These are phyloP conservation scores for Populus davidiana DNA, from an alignment of 345 rosid genomes.

Conservation along the genomic window DNA sequence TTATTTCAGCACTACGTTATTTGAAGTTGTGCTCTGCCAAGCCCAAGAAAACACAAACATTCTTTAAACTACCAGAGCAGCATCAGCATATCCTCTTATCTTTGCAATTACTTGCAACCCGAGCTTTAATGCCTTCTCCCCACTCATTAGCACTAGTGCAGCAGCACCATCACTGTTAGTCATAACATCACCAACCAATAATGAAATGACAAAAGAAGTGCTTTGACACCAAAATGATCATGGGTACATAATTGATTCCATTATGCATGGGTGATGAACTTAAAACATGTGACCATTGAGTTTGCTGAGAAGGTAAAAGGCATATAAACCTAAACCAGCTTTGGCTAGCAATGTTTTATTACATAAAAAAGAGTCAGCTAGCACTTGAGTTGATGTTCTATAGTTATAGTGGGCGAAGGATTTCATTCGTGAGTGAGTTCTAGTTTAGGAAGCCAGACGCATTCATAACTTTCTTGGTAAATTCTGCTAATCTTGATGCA, in stretches of 20 bases:
- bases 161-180: constrained; percentile 29
- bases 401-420: too few species aligned
- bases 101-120: constrained; percentile 30
- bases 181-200: background rate
- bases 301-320: too few species aligned
- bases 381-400: too few species aligned
- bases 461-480: background rate
- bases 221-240: background rate
- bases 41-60: background rate
- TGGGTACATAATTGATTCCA: background rate
- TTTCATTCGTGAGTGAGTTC: too few species aligned
- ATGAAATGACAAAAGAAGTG: background rate
- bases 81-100: constrained; percentile 31
- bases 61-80: constrained; percentile 23
- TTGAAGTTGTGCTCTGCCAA: background rate
- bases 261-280: background rate
- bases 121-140: constrained; percentile 20
- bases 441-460: background rate
- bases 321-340: too few species aligned
- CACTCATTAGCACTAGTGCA: constrained; percentile 26
- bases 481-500: background rate
- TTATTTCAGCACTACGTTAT: background rate
- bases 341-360: too few species aligned
- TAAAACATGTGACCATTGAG: background rate
- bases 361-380: too few species aligned